phyloP scores from a whole-genome alignment of 2,329 filamentous ascomycete genomes.

The Pseudonectria buxi region DNA sequence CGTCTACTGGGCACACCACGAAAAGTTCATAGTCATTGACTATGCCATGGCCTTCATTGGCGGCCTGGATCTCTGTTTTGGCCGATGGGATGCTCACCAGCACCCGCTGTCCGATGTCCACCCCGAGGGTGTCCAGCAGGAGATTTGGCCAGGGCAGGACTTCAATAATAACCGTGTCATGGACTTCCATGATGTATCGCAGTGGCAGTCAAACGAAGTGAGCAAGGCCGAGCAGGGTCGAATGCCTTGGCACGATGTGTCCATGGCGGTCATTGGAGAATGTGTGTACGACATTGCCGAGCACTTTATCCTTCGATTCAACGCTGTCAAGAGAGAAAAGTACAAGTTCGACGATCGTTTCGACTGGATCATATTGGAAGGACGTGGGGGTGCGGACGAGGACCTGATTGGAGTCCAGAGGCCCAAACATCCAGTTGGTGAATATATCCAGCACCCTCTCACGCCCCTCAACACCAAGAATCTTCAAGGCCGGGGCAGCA shows the following conservation, averaged over 20 bases:
- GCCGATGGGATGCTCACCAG: conserved; percentile 83
- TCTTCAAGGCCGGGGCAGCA: conserved; percentile 59
- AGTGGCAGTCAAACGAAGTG: conserved; percentile 91
- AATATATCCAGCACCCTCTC: conserved; percentile 76
- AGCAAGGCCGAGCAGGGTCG: conserved; percentile 86
- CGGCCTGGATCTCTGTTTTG: conserved; percentile 90
- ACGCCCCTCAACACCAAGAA: conserved; percentile 61
- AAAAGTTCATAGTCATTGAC: conserved; percentile 95
- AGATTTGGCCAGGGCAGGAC: conserved; percentile 92
- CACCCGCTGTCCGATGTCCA: conserved; percentile 84
- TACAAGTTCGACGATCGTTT: conserved; percentile 83
- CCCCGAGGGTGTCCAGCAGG: conserved; percentile 70
- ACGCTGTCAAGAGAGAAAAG: conserved; percentile 94
- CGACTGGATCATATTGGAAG: conserved; percentile 78
- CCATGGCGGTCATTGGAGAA: conserved; percentile 85
- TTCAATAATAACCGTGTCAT: conserved; percentile 97
- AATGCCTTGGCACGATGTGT: conserved; percentile 98
- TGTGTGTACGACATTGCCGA: conserved; percentile 91
- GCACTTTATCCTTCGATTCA: conserved; percentile 92
- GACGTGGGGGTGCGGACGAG: conserved; percentile 69
- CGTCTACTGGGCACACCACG: conserved; percentile 96
- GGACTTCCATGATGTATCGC: conserved; percentile 85
- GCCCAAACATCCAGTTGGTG: conserved; percentile 81
- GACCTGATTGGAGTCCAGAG: conserved; percentile 83
- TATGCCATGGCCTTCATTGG: conserved; percentile 88